Percentiles rank a stretch among this genome's conserved stretches.
Evolutionary conservation across 1,139 yeast species (phyloP).

Genomic region (Sugiyamaella paludigena): DNA sequence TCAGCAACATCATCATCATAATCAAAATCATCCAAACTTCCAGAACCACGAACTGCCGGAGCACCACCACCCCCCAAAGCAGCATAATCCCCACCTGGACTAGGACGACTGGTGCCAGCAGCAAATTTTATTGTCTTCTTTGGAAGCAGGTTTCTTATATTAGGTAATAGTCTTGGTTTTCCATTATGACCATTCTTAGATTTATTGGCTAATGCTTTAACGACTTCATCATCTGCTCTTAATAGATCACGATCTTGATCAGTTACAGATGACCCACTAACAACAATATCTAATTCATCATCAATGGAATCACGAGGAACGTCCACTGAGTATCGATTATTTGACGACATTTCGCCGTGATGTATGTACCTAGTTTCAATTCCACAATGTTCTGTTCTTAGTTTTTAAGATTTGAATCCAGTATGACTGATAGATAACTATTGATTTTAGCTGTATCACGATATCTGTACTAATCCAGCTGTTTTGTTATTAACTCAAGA

Average conservation of each 20-base stretch:
- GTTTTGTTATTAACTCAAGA: too few relatives aligned
- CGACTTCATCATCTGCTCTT: conserved; percentile 31
- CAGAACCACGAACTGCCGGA: conserved; percentile 13
- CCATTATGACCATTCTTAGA: conserved; percentile 1
- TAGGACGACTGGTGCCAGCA: neutral
- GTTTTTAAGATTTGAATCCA: too few relatives aligned
- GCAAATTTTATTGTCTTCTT: conserved; percentile 20
- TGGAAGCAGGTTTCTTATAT: conserved; percentile 18
- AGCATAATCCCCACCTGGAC: conserved; percentile 11
- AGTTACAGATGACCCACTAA: conserved; percentile 27
- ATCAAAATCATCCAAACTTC: conserved; percentile 8
- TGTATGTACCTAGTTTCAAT: too few relatives aligned
- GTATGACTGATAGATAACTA: too few relatives aligned
- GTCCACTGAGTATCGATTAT: conserved; percentile 3
- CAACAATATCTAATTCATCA: conserved; percentile 31
- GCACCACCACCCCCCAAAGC: conserved; percentile 5
- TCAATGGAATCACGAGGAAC: conserved; percentile 23
- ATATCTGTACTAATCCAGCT: too few relatives aligned
- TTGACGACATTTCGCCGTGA: too few relatives aligned
- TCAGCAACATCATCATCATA: conserved; percentile 8
- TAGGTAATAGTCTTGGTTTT: conserved; percentile 8
- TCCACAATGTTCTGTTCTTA: too few relatives aligned
- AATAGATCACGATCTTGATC: conserved; percentile 31
- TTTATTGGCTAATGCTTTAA: conserved; percentile 26
- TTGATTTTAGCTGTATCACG: too few relatives aligned